A percentile compares a stretch with the other conserved stretches of the same genome.
Conservation (phyloP, 2,329 filamentous ascomycete species). For the Ascochyta fabae region DNA sequence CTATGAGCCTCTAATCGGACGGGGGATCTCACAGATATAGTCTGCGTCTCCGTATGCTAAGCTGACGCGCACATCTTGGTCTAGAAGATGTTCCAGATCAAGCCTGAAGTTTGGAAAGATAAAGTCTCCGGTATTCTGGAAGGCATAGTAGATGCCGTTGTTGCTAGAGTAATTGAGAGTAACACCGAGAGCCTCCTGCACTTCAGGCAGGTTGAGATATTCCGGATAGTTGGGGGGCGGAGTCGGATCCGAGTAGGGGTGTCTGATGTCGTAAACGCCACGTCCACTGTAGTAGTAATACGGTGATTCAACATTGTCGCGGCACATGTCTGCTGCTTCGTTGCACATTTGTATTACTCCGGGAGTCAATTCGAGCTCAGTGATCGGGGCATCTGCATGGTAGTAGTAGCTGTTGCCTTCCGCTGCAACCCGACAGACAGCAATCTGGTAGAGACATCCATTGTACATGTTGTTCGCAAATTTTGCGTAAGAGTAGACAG, state of each 20-base stretch:
- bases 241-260: conserved; percentile 63
- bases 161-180: conserved; percentile 66
- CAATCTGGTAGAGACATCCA: conserved; percentile 59
- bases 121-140: conserved; percentile 60
- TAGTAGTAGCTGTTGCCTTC: conserved; percentile 36
- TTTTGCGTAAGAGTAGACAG: conserved; percentile 65
- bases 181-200: conserved; percentile 67
- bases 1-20: conserved; percentile 8
- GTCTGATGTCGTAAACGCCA: conserved; percentile 60
- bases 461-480: conserved; percentile 57
- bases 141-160: conserved; percentile 57
- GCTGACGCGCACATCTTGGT: conserved; percentile 47
- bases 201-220: conserved; percentile 64
- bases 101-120: conserved; percentile 65
- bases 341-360: conserved; percentile 55
- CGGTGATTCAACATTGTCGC: conserved; percentile 62
- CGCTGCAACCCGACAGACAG: conserved; percentile 58
- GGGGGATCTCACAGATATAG: conserved; percentile 45
- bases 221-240: conserved; percentile 55
- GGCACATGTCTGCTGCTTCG: conserved; percentile 62
- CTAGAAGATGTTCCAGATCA: conserved; percentile 52
- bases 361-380: conserved; percentile 35
- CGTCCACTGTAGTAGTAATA: conserved; percentile 63
- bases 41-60: conserved; percentile 46
- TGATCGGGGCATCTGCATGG: conserved; percentile 24